Evolutionary conservation across 768 basidiomycete genomes (phyloP), one percentile per base, ranked within the genome.

Genomic region (Cyclocybe aegerita): DNA sequence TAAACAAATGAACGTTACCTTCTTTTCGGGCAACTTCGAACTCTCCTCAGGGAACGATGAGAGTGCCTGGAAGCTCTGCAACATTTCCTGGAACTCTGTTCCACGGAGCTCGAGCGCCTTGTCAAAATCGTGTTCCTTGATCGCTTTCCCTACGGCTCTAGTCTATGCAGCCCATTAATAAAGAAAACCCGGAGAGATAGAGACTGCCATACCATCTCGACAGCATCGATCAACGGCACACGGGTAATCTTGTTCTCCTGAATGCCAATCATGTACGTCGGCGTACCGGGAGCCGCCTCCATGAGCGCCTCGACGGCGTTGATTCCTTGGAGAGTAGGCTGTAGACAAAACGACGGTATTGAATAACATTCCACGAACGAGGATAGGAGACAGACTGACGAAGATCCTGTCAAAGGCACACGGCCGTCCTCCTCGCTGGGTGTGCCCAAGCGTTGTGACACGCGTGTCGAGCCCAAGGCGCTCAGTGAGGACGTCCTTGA

Each of bases 241-340:
- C 93, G 82, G 7, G 80, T 93, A 58, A 99, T 91, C 73, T 96
- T 96, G 74, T 97, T 98, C 72, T 98, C 95, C 55, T 83, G 81
- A 35, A 97, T 78, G 16, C 97, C 95, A 62, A 99, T 98, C 88
- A 99, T 96, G 65, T 95, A 98, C 0, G 93, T 96, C 4, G 96
- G 96, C 0, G 90, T 93, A 14, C 88, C 82, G 4, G 95, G 93
- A 0, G 83, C 89, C 0, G 96, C 82, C 59, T 88, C 84, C 5
- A 98, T 74, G 23, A 98, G 75, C 2, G 92, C 89, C 46, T 93
- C 81, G 43, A 98, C 89, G 1, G 97, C 96, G 63, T 97, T 90
- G 30, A 93, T 80, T 46, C 93, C 95, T 76, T 99, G 95, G n/a
- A 98, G 72, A 0, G 95, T 97, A 0, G 96, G 93, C 93, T 96